Evolutionary conservation across 2,329 filamentous ascomycete species (phyloP).

Genomic region (Fusarium robinianum): DNA sequence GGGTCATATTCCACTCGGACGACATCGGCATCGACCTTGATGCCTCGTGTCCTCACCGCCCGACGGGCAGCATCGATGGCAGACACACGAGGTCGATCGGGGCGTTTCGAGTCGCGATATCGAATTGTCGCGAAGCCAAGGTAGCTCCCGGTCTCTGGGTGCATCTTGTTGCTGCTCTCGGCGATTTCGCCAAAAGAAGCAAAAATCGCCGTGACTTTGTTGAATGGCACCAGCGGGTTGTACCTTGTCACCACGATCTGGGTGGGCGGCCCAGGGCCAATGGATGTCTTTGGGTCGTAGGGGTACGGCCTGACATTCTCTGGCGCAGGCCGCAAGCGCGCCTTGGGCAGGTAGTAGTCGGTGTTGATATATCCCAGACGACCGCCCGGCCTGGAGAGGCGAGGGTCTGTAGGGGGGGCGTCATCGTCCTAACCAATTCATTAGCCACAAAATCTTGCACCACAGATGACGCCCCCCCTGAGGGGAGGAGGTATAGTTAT

Average conservation of each 20-base stretch:
- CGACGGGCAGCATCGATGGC: constrained; percentile 81
- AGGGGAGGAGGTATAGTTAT: constrained; percentile 48
- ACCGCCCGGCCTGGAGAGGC: constrained; percentile 69
- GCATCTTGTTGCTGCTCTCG: constrained; percentile 90
- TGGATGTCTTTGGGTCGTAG: constrained; percentile 80
- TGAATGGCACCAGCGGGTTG: constrained; percentile 83
- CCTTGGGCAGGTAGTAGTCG: constrained; percentile 72
- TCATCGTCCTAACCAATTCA: constrained; percentile 74
- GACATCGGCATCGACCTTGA: constrained; percentile 75
- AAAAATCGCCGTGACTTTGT: constrained; percentile 76
- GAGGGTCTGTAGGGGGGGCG: constrained; percentile 78
- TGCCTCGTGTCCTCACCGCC: constrained; percentile 76
- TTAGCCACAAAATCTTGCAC: constrained; percentile 61
- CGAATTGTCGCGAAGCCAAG: constrained; percentile 91
- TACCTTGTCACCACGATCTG: constrained; percentile 96
- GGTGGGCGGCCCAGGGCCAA: constrained; percentile 85
- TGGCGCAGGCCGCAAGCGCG: constrained; percentile 70
- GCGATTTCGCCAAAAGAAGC: constrained; percentile 84
- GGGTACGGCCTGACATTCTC: constrained; percentile 82
- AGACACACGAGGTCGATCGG: constrained; percentile 53
- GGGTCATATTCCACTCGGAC: constrained; percentile 88
- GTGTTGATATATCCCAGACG: constrained; percentile 69
- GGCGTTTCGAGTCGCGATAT: constrained; percentile 73
- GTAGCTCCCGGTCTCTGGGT: constrained; percentile 92
- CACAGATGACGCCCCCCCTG: constrained; percentile 65